A percentile compares a stretch with the other conserved stretches of the same genome.
These are phyloP conservation scores for Alternaria infectoria DNA, from an alignment of 2,329 filamentous ascomycete genomes.

Conservation along the genomic window DNA sequence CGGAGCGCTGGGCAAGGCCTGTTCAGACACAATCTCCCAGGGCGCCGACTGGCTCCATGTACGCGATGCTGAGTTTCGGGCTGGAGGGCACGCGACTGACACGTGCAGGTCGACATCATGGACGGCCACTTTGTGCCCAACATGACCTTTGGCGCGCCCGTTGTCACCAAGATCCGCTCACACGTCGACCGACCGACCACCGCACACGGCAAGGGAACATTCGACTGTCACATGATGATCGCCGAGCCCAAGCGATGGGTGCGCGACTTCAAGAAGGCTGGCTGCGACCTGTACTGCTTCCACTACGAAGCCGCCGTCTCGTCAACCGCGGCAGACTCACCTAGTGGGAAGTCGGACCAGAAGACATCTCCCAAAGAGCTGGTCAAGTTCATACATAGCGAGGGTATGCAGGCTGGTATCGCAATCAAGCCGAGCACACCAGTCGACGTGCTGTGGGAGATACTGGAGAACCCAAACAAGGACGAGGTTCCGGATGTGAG, in stretches of 20 bases:
- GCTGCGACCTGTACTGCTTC: conserved; percentile 99
- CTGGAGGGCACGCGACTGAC: conserved; percentile 52
- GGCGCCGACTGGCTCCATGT: conserved; percentile 67
- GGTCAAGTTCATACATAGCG: conserved; percentile 87
- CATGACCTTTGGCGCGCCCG: conserved; percentile 93
- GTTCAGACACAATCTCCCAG: conserved; percentile 81
- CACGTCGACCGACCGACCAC: conserved; percentile 79
- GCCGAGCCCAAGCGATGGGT: conserved; percentile 99
- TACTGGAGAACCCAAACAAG: conserved; percentile 74
- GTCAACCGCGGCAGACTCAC: conserved; percentile 82
- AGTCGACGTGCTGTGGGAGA: conserved; percentile 90
- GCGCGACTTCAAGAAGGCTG: conserved; percentile 89
- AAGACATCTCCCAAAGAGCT: conserved; percentile 84
- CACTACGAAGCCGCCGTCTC: conserved; percentile 93
- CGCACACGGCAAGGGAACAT: conserved; percentile 81
- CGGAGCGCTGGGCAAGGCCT: conserved; percentile 83
- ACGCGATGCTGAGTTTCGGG: conserved; percentile 18
- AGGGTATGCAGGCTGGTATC: conserved; percentile 88
- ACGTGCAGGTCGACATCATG: conserved; percentile 97
- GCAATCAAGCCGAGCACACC: conserved; percentile 93
- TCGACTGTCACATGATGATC: conserved; percentile 99
- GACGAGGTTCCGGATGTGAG: conserved; percentile 88
- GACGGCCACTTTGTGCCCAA: conserved; percentile 99
- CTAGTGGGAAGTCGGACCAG: conserved; percentile 69
- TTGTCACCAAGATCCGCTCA: conserved; percentile 89